A percentile compares a stretch with the other conserved stretches of the same genome.
Conservation (phyloP, 108 stramenopile genomes). For the Chaetoceros tenuissimus region DNA sequence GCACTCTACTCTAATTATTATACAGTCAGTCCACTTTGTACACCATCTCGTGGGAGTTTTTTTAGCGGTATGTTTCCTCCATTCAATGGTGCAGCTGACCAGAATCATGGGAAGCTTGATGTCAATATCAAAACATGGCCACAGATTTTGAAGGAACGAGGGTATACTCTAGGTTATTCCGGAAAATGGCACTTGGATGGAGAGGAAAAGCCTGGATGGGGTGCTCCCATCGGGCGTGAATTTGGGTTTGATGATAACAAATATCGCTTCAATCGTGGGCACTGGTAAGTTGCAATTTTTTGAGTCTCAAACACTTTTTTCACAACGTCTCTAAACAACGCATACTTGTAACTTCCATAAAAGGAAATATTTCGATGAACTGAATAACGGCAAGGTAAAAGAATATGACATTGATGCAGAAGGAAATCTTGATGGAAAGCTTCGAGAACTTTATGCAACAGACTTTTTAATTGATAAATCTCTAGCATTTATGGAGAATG, state of each 20-base stretch:
- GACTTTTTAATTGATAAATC: neutral
- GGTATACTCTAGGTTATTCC: neutral
- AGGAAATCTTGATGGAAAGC: neutral
- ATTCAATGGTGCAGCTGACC: neutral
- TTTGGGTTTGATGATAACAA: neutral
- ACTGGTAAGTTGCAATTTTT: too few species aligned
- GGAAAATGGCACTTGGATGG: neutral
- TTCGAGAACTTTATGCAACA: neutral
- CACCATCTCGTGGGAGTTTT: neutral
- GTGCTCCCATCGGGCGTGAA: neutral
- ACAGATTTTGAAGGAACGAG: neutral
- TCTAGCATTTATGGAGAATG: neutral
- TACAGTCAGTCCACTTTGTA: neutral
- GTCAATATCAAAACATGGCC: neutral
- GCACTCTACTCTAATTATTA: neutral
- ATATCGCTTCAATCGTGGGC: neutral
- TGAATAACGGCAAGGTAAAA: neutral
- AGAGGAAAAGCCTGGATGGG: neutral
- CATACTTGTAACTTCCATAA: too few species aligned
- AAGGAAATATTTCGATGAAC: neutral
- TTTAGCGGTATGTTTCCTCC: neutral
- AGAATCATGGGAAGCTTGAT: neutral
- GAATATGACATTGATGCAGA: neutral
- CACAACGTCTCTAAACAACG: too few species aligned
- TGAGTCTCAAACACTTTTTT: too few species aligned